Evolutionary conservation across 2,329 filamentous ascomycete genomes (phyloP), one percentile per base, ranked within the genome.

Genomic region (Colletotrichum paranaense): DNA sequence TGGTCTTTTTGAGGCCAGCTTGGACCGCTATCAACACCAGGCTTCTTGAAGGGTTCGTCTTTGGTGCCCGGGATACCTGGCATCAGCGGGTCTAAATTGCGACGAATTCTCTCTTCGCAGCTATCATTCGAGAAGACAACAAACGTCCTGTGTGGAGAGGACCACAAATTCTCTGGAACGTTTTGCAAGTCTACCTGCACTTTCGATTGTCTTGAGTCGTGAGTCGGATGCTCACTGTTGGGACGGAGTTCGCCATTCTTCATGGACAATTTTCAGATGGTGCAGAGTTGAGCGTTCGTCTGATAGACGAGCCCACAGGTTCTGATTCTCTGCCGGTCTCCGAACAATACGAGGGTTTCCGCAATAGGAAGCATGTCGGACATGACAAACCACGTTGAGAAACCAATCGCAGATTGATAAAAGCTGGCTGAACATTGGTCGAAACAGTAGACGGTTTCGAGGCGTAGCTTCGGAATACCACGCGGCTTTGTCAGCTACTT

Each of bases 31-130:
- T 35, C 42, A 28, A 69, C 52, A 55, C 60, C 60, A 60, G 14
- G 60, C 67, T 62, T 67, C 42, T 7, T 9, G 67, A 59, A 14
- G 59, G 53, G 67, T 70, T 70, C 67, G 35, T 65, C 55, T 30
- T 24, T 24, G 32, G 24, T 65, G 32, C 19, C 32, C 16, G 42
- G 59, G 59, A 60, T 64, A 28, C 46, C 67, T 42, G 19, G 30
- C 30, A 28, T 58, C 12, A n/a, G n/a, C 24, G 55, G 59, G 59
- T n/a, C 32, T 16, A 35, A 28, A 9, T 26, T n/a, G 32, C 58
- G 16, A 56, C 14, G 28, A 24, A 35, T 52, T 5, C 35, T 67
- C 19, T 9, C 14, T 58, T 3, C 28, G n/a, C 32, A 35, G 53
- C 14, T 3, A 42, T n/a, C 22, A 35, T n/a, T 32, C 35, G 58